Conservation (phyloP, 1,284 basidiomycete genomes). For the Puccinia coronata region DNA sequence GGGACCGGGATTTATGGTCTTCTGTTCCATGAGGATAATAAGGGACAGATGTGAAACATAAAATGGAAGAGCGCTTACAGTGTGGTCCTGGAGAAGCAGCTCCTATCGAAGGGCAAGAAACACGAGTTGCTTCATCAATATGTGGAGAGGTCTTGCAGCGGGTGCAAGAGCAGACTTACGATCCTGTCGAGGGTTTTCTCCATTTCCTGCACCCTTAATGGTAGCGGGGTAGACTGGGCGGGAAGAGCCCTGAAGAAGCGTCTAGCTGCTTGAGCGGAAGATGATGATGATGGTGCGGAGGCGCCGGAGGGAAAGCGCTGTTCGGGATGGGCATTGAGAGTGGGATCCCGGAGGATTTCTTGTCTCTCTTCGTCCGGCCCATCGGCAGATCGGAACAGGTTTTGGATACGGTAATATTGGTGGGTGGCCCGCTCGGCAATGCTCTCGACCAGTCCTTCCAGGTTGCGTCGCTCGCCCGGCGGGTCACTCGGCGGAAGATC, state of each 20-base stretch:
- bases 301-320: neutral
- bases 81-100: slow-evolving; percentile 1
- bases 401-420: slow-evolving; percentile 7
- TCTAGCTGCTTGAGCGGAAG: neutral
- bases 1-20: no score
- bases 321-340: neutral
- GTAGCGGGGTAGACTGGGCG: neutral
- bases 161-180: no score
- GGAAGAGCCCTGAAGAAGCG: neutral
- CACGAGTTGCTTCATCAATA: neutral
- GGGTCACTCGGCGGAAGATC: neutral
- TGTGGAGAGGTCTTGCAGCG: no score
- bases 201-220: neutral
- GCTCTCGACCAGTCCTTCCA: neutral
- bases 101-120: neutral
- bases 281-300: no score
- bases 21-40: neutral
- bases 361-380: neutral
- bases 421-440: neutral
- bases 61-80: neutral
- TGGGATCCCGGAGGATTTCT: neutral
- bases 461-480: neutral
- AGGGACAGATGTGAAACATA: neutral
- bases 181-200: neutral
- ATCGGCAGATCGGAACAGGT: neutral